Base-by-base conservation (phyloP, 2,329 filamentous ascomycete species). In the Chaetomium sp. region DNA sequence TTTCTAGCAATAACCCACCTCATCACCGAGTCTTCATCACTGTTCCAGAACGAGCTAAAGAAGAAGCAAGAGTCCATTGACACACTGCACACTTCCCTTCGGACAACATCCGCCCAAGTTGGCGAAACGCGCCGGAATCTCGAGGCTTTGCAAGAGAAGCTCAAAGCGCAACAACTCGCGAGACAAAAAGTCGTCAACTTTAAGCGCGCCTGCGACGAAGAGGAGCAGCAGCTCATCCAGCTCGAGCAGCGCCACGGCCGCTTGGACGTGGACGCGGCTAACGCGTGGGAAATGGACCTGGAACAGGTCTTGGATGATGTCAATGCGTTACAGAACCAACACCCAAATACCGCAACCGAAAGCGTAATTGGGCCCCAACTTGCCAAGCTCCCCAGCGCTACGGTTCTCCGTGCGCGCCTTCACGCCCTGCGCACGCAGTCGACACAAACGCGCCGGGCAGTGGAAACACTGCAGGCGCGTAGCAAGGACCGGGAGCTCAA, bases 11-110 rank as follows among this genome's bases (percentile, higher is more conserved):
- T 96, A 65, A 89, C 88, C 44, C 86, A 89, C 61, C 84, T 95
- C 49, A 79, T 99, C 27, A 84, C 83, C 44, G 85, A 91, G 63
- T 88, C 91, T 5, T 85, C 91, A 49, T 79, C 84, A 44, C 84
- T 89, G 45, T 92, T 96, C 68, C 86, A 89, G 54, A 78, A 84
- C 49, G 89, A 92, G 69, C 83, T 96, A 60, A 87, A 86, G 64
- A 79, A 86, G 45, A 96, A 96, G 68, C 91, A 96, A 72, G 79
- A 86, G 49, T 81, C 85, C 35, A 86, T 97, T 53, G 91, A 96
- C 67, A 79, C 84, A 12, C 84, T 95, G 38, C 92, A 96, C 70
- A 77, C 82, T 43, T 85, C 87, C 33, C 85, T 99, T 51, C 87
- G 90, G 49, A 86, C 89, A 55, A 86, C 89, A 1, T 94, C 91